A percentile compares a stretch with the other conserved stretches of the same genome.
These are phyloP conservation scores for Phytophthora kernoviae DNA, from an alignment of 352 stramenopile species.

Conservation along the genomic window DNA sequence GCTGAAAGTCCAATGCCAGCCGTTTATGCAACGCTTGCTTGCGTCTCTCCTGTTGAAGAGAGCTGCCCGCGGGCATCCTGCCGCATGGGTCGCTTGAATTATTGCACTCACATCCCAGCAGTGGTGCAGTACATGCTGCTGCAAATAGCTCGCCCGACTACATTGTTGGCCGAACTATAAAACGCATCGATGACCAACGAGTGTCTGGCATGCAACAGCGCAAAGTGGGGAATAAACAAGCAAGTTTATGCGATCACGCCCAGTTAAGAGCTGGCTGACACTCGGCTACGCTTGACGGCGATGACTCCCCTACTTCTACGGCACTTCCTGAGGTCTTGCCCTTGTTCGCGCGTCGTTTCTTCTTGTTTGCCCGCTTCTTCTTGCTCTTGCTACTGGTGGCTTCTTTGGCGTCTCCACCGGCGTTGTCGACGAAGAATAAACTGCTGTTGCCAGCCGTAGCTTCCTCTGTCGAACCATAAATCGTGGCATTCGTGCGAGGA, in stretches of 20 bases:
- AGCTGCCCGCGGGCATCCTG: slow-evolving; percentile 25
- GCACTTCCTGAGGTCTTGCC: neutral
- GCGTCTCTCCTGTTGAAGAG: slow-evolving; percentile 46
- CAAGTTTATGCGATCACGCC: neutral
- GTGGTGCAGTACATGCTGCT: neutral
- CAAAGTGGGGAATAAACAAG: neutral
- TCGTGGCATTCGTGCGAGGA: slow-evolving; percentile 1
- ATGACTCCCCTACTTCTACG: neutral
- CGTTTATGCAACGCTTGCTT: slow-evolving; percentile 50
- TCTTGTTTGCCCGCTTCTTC: slow-evolving; percentile 36
- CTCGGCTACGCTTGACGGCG: slow-evolving; percentile 25
- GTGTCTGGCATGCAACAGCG: neutral
- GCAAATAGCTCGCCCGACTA: slow-evolving; percentile 2
- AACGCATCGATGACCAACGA: neutral
- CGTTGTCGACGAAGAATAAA: slow-evolving; percentile 71
- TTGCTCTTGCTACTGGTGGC: slow-evolving; percentile 29
- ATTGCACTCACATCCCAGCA: neutral
- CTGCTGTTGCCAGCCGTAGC: slow-evolving; percentile 7
- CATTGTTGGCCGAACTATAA: too few species aligned
- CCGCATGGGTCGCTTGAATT: slow-evolving; percentile 4
- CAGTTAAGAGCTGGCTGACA: neutral
- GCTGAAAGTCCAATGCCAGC: slow-evolving; percentile 61
- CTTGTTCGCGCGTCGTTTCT: slow-evolving; percentile 26
- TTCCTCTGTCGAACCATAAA: slow-evolving; percentile 3
- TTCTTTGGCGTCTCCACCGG: slow-evolving; percentile 35